Percentiles rank a stretch among this genome's conserved stretches.
Conservation (phyloP, 192 early-diverging fungal species). For the Allomyces arbusculus region DNA sequence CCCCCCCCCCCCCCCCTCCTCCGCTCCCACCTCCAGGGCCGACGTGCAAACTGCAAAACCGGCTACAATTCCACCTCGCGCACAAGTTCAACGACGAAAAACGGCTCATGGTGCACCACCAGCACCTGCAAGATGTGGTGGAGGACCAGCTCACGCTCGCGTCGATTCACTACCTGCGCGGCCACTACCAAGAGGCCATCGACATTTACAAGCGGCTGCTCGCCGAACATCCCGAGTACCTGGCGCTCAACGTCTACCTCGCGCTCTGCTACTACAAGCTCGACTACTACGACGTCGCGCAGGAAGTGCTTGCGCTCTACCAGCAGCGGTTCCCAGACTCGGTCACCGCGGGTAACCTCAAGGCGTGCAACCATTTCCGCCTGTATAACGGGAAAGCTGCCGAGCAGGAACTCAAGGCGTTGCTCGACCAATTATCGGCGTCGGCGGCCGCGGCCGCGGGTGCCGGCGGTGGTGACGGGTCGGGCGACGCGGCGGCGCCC, state of each 20-base stretch:
- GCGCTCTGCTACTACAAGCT: constrained; percentile 48
- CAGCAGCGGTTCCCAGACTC: constrained; percentile 33
- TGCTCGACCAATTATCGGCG: constrained; percentile 21
- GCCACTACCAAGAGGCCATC: constrained; percentile 43
- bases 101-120: constrained; percentile 37
- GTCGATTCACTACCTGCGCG: constrained; percentile 38
- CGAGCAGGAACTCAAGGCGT: constrained; percentile 26
- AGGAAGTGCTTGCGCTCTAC: constrained; percentile 37
- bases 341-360: constrained; percentile 32
- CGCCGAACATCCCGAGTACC: constrained; percentile 25
- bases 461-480: not conserved
- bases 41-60: constrained; percentile 39
- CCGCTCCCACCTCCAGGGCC: constrained; percentile 13
- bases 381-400: constrained; percentile 43
- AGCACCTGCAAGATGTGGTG: constrained; percentile 36
- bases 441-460: not conserved
- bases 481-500: too few species aligned
- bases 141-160: constrained; percentile 37
- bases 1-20: too few species aligned
- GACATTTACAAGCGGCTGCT: constrained; percentile 44
- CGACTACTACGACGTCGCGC: constrained; percentile 43
- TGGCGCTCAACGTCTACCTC: constrained; percentile 38
- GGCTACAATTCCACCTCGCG: constrained; percentile 33
- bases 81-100: constrained; percentile 49
- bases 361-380: constrained; percentile 41